Evolutionary conservation across 352 stramenopile genomes (phyloP).

Genomic region (Pythium rhizo-oryzae): DNA sequence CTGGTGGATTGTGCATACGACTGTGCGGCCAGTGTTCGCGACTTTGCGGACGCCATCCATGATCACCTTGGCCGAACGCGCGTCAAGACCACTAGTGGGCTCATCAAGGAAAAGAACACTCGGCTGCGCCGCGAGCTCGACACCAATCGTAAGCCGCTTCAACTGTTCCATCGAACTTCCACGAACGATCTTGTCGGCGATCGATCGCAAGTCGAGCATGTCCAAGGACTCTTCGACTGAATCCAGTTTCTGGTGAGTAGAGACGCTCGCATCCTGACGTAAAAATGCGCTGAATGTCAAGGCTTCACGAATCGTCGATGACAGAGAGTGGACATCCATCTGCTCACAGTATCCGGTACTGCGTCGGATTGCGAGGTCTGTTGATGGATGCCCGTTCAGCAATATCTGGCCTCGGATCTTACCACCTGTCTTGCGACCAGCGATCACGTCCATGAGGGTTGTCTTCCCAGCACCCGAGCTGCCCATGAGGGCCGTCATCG

Average conservation of each 20-base stretch:
- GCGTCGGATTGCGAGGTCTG: constrained; percentile 46
- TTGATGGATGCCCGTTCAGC: constrained; percentile 89
- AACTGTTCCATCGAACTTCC: constrained; percentile 46
- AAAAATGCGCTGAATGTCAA: constrained; percentile 93
- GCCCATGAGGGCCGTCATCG: constrained; percentile 75
- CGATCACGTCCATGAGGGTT: constrained; percentile 96
- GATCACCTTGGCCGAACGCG: constrained; percentile 70
- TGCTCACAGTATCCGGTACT: constrained; percentile 54
- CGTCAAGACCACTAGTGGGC: constrained; percentile 87
- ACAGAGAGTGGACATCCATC: constrained; percentile 91
- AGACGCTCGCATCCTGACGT: constrained; percentile 42
- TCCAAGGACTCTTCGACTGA: constrained; percentile 49
- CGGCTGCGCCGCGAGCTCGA: constrained; percentile 77
- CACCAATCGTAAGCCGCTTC: constrained; percentile 58
- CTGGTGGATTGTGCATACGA: not conserved
- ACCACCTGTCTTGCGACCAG: constrained; percentile 91
- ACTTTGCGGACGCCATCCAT: constrained; percentile 86
- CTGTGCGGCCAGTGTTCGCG: constrained; percentile 25
- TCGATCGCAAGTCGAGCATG: constrained; percentile 33
- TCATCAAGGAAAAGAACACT: constrained; percentile 82
- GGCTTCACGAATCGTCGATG: constrained; percentile 90
- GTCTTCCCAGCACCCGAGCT: constrained; percentile 90
- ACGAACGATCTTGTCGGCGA: constrained; percentile 46
- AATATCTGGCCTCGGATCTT: constrained; percentile 82
- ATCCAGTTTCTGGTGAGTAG: constrained; percentile 35